A percentile compares a stretch with the other conserved stretches of the same genome.
Evolutionary conservation across 73 alveolate species (phyloP).

Genomic region (Uronychia binucleata): DNA sequence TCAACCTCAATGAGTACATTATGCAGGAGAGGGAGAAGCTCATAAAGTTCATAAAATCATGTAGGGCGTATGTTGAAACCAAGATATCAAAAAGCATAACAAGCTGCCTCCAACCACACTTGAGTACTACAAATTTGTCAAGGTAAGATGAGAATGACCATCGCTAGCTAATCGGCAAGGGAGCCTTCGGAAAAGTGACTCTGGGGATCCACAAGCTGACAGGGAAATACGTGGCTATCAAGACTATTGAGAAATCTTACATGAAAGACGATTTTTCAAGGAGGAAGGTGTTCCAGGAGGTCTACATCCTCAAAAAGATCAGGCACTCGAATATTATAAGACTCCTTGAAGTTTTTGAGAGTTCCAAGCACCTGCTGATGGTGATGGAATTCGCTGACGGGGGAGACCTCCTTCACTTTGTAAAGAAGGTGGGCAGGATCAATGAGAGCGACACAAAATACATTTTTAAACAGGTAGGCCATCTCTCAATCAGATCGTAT

Average conservation of each 20-base stretch:
- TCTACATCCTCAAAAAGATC: slow-evolving; percentile 77
- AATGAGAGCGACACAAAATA: slow-evolving; percentile 71
- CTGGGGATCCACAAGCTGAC: slow-evolving; percentile 81
- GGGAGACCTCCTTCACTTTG: slow-evolving; percentile 71
- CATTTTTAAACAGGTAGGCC: slow-evolving; percentile 65
- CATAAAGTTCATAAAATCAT: slow-evolving; percentile 33
- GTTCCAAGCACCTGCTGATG: slow-evolving; percentile 57
- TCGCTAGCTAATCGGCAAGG: slow-evolving; percentile 49
- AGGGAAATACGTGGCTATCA: slow-evolving; percentile 97
- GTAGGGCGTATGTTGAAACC: slow-evolving; percentile 48
- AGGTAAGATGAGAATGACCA: neutral
- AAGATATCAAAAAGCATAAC: slow-evolving; percentile 47
- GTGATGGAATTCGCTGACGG: slow-evolving; percentile 82
- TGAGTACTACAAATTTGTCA: slow-evolving; percentile 57
- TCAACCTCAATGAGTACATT: neutral
- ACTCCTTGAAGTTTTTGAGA: slow-evolving; percentile 75
- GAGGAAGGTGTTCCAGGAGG: slow-evolving; percentile 91
- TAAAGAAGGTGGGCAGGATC: slow-evolving; percentile 47
- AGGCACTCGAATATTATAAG: slow-evolving; percentile 78
- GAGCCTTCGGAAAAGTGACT: slow-evolving; percentile 70
- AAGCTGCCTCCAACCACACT: slow-evolving; percentile 55
- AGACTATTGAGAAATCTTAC: slow-evolving; percentile 92
- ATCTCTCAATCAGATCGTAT: slow-evolving; percentile 72
- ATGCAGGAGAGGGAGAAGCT: slow-evolving; percentile 45
- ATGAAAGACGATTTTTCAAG: slow-evolving; percentile 93